phyloP scores from a whole-genome alignment of 2,329 filamentous ascomycete species.

The Trichoderma sp. region DNA sequence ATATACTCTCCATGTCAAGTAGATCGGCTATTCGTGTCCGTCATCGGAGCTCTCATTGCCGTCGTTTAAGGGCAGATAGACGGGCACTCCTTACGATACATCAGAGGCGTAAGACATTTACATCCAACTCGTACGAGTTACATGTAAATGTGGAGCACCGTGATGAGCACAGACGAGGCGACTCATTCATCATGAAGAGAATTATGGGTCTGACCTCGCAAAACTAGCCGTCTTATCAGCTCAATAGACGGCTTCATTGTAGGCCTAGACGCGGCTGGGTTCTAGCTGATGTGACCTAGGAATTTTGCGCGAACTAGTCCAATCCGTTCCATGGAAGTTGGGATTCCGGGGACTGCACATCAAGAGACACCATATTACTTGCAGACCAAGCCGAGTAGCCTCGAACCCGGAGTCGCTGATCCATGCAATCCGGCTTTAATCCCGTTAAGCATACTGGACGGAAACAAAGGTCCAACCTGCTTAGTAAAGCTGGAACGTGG shows the following conservation, averaged over 20 bases:
- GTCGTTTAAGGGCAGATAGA: neutral
- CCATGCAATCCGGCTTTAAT: neutral
- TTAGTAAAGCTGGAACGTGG: neutral
- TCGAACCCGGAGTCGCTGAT: neutral
- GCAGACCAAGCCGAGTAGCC: neutral
- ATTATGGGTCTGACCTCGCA: neutral
- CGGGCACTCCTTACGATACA: neutral
- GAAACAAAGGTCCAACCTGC: neutral
- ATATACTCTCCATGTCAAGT: neutral
- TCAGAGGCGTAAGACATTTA: neutral
- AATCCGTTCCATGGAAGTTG: neutral
- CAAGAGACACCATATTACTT: neutral
- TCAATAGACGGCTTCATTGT: neutral
- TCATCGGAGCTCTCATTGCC: slow-evolving; percentile 3
- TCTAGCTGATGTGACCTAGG: neutral
- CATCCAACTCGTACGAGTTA: slow-evolving; percentile 5
- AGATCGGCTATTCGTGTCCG: slow-evolving; percentile 3
- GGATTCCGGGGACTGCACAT: neutral
- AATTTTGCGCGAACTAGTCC: neutral
- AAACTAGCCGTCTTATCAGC: neutral
- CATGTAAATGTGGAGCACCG: neutral
- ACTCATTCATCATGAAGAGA: neutral
- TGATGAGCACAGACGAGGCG: neutral
- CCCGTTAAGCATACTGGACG: neutral
- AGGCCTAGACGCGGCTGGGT: neutral